Percentiles rank a stretch among this genome's conserved stretches.
phyloP scores from a whole-genome alignment of 2,329 filamentous ascomycete genomes.

The Dothideomycetidae sp. region DNA sequence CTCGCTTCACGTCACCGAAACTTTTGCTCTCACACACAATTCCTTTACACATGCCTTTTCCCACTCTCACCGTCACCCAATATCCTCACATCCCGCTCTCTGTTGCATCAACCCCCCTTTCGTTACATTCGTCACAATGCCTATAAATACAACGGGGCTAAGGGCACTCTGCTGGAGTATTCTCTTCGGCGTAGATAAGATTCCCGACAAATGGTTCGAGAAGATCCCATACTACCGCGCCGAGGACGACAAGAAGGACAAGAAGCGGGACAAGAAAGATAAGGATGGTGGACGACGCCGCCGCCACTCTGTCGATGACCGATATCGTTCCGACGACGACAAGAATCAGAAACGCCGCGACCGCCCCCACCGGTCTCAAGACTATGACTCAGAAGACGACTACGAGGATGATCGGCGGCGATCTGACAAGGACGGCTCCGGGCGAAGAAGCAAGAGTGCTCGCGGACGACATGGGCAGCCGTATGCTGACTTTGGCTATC shows the following conservation, averaged over 20 bases:
- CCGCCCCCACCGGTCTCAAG: constrained; percentile 42
- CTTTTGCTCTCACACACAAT: not conserved
- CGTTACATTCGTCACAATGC: constrained; percentile 5
- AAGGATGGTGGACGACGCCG: constrained; percentile 25
- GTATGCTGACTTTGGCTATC: constrained; percentile 7
- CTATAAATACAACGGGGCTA: constrained; percentile 10
- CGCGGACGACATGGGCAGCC: constrained; percentile 2
- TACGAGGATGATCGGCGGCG: constrained; percentile 14
- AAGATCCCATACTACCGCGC: constrained; percentile 25
- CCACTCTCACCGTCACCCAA: not conserved
- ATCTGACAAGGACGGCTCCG: not conserved
- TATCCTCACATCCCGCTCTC: not conserved
- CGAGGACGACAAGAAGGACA: constrained; percentile 12
- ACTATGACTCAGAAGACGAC: constrained; percentile 45
- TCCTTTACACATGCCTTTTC: not conserved
- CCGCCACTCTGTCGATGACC: constrained; percentile 30
- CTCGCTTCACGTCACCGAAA: too few relatives aligned
- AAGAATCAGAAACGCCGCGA: constrained; percentile 34
- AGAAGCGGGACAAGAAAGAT: constrained; percentile 9
- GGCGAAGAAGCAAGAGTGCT: not conserved
- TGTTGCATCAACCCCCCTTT: not conserved
- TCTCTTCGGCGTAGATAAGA: constrained; percentile 19
- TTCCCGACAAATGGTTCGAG: constrained; percentile 26
- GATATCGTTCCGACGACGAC: constrained; percentile 22
- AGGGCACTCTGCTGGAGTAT: constrained; percentile 12